Evolutionary conservation across 192 early-diverging fungal genomes (phyloP).

Genomic region (Chytriomyces sp.): DNA sequence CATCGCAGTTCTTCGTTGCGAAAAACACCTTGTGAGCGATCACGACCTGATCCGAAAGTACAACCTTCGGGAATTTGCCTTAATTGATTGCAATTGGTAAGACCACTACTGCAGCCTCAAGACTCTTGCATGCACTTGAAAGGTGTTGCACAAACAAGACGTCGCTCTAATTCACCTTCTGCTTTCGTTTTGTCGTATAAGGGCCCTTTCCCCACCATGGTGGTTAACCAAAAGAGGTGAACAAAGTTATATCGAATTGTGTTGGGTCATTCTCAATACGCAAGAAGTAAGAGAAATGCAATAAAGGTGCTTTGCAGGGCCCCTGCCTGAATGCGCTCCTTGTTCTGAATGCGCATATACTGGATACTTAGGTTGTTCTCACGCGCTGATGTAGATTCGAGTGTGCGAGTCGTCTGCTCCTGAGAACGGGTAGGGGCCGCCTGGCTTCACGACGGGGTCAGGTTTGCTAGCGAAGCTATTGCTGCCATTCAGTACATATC

Average conservation of each 20-base stretch:
- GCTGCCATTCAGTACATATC: conserved; percentile 82
- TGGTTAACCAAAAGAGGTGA: too few species aligned
- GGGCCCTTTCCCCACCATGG: too few species aligned
- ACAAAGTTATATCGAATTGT: not conserved
- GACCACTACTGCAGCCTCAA: too few species aligned
- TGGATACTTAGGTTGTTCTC: conserved; percentile 38
- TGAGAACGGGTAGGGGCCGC: conserved; percentile 88
- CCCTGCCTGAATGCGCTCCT: conserved; percentile 46
- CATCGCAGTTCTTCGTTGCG: too few species aligned
- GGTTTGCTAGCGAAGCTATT: conserved; percentile 81
- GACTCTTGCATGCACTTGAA: too few species aligned
- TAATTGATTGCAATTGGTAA: too few species aligned
- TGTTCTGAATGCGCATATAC: conserved; percentile 44
- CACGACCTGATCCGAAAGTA: too few species aligned
- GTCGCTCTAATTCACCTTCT: too few species aligned
- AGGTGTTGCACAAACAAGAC: too few species aligned
- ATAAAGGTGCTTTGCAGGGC: conserved; percentile 26
- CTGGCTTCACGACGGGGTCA: conserved; percentile 83
- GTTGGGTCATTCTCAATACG: not conserved
- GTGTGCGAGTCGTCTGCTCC: conserved; percentile 66
- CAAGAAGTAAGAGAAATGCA: not conserved
- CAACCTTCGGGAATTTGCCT: too few species aligned
- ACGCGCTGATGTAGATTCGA: conserved; percentile 10
- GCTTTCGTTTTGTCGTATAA: too few species aligned
- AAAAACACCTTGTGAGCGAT: too few species aligned